Evolutionary conservation across 1,284 basidiomycete species (phyloP).

Genomic region (Phlebopus sp.): DNA sequence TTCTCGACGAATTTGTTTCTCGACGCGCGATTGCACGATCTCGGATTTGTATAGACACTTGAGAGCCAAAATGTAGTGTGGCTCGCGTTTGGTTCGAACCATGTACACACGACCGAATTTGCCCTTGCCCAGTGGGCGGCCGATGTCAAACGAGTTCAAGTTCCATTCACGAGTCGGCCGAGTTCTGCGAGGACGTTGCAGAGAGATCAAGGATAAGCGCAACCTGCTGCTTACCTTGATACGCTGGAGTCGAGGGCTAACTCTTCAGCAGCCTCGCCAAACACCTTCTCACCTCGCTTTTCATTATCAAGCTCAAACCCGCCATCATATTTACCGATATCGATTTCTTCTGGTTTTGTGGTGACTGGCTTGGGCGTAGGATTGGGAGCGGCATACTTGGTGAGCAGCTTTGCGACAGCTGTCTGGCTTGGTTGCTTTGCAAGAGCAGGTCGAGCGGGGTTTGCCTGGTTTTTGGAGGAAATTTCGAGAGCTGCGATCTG

Average conservation of each 20-base stretch:
- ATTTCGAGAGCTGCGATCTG: conserved; percentile 51
- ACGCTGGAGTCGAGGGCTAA: conserved; percentile 78
- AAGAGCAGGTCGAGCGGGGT: conserved; percentile 37
- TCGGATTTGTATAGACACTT: conserved; percentile 98
- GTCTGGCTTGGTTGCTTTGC: conserved; percentile 52
- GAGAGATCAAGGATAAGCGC: neutral
- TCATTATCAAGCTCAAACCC: conserved; percentile 81
- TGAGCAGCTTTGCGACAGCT: conserved; percentile 62
- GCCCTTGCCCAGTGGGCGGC: conserved; percentile 94
- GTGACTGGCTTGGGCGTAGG: conserved; percentile 33
- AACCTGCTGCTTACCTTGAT: conserved; percentile 47
- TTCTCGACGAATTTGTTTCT: conserved; percentile 94
- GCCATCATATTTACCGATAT: conserved; percentile 85
- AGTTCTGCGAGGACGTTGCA: conserved; percentile 38
- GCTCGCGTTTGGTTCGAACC: conserved; percentile 87
- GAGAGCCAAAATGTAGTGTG: conserved; percentile 93
- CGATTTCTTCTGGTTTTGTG: conserved; percentile 39
- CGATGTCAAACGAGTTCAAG: conserved; percentile 89
- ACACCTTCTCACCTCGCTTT: conserved; percentile 58
- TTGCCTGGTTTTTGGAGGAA: conserved; percentile 40
- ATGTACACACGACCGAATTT: conserved; percentile 99
- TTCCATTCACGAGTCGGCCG: conserved; percentile 81
- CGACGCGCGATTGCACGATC: conserved; percentile 82
- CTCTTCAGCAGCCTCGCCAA: conserved; percentile 70
- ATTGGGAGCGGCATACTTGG: conserved; percentile 63